A percentile compares a stretch with the other conserved stretches of the same genome.
Conservation (phyloP, 1,284 basidiomycete species). For the Apiotrichum veenhuisii region DNA sequence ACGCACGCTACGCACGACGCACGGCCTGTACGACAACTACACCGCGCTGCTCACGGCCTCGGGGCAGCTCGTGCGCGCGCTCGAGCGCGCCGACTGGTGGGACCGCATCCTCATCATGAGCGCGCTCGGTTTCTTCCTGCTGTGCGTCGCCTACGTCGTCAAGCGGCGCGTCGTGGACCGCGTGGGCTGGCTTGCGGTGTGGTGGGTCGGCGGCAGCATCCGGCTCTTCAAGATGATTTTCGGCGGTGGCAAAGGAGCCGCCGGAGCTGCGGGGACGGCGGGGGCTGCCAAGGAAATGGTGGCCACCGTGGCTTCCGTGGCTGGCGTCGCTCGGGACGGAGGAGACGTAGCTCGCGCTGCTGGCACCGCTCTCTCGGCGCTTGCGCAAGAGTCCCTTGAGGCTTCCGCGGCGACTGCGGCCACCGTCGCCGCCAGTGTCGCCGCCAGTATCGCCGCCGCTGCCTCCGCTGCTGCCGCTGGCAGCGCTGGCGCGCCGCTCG, state of each 20-base stretch:
- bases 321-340: background rate
- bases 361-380: background rate
- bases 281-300: background rate
- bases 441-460: background rate
- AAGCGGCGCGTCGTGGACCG: conserved; percentile 76
- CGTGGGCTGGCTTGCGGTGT: conserved; percentile 44
- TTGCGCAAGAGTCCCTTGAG: background rate
- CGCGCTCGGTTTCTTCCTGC: conserved; percentile 72
- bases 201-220: conserved; percentile 45
- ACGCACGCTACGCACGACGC: conserved; percentile 66
- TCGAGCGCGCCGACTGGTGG: conserved; percentile 85
- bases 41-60: conserved; percentile 70
- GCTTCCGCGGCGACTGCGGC: background rate
- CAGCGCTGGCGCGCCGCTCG: background rate
- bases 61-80: conserved; percentile 72
- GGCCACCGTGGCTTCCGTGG: background rate
- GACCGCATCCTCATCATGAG: conserved; percentile 78
- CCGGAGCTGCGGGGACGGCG: background rate
- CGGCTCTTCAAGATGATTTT: conserved; percentile 33
- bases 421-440: background rate
- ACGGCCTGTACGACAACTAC: conserved; percentile 73
- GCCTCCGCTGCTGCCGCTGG: background rate
- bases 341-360: background rate
- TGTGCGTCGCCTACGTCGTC: conserved; percentile 78
- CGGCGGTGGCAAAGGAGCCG: conserved; percentile 13